A percentile compares a stretch with the other conserved stretches of the same genome.
Evolutionary conservation across 2,329 filamentous ascomycete genomes (phyloP).

Genomic region (Pseudocercospora musae): DNA sequence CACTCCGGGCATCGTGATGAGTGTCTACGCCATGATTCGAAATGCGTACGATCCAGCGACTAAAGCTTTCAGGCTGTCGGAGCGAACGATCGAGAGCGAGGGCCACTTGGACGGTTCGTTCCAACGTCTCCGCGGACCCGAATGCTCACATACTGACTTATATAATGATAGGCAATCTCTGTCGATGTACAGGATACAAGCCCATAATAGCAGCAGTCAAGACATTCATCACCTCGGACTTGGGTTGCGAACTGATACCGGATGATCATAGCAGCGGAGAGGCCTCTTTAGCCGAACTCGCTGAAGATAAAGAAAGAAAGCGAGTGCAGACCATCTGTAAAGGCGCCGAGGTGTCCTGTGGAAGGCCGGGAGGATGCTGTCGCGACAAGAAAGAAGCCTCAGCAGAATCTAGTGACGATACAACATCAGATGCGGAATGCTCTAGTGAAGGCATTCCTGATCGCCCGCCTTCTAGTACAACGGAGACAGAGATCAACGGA

Average conservation of each 20-base stretch:
- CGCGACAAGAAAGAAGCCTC: constrained; percentile 46
- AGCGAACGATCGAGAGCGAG: background rate
- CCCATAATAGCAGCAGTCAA: constrained; percentile 93
- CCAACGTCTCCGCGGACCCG: background rate
- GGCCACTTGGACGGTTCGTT: background rate
- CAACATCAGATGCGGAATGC: background rate
- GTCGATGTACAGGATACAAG: constrained; percentile 90
- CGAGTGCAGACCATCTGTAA: background rate
- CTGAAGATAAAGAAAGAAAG: background rate
- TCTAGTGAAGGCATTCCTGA: background rate
- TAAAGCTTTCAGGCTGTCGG: constrained; percentile 82
- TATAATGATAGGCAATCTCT: constrained; percentile 86
- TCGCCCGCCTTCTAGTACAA: background rate
- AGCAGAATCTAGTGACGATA: constrained; percentile 66
- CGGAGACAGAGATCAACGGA: background rate
- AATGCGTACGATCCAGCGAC: constrained; percentile 76
- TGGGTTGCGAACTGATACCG: constrained; percentile 54
- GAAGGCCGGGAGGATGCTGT: constrained; percentile 66
- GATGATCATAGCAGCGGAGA: background rate
- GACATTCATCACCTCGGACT: constrained; percentile 64
- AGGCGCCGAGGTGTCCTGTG: constrained; percentile 57
- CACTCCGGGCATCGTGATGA: constrained; percentile 97
- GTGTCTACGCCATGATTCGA: constrained; percentile 84
- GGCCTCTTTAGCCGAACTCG: background rate
- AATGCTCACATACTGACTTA: background rate